Base-by-base conservation (phyloP, 257 asterid species). In the Solanum clarkiae region DNA sequence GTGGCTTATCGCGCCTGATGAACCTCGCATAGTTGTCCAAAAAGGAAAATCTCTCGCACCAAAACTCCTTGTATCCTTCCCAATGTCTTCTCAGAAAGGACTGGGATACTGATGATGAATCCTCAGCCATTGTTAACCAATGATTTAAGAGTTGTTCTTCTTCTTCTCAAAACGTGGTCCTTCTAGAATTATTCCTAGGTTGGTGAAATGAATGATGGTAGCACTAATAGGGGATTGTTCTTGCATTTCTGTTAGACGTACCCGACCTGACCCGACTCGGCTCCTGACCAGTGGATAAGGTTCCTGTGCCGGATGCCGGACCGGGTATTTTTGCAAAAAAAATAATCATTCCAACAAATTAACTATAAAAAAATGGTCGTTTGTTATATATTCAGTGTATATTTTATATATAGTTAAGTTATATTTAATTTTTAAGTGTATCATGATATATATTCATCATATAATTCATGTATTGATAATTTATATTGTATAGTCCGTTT, bases 21-120 rank as follows among this genome's bases (percentile, higher is more conserved):
- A 95, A 91, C 90, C 90, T 92, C 10, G 97, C 86, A 84, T 96
- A 96, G 80, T 92, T 94, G 7, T 92, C 92, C 84, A 93, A 72
- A 79, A 91, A 86, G 2, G 97, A 92, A 87, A 94, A 93, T 80
- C 97, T 88, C 81, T 94, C 98, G 7, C 90, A 87, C 98, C 94
- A 94, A 77, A 92, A 94, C 29, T 91, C 95, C 91, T 90, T 94
- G 86, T 88, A 91, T 22, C 94, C 97, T 68, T 90, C 88, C 95
- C 97, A 93, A 59, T 92, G 83, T 45, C 71, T 82, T 84, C 84
- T 86, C 29, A 92, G 80, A 86, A 92, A 90, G 49, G 83, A 79
- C 13, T 79, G 65, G 10, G 81, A 22, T 47, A 49, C 9, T 26
- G 83, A 53, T 53, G 80, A 40, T 70, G 65, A 79, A 14, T 79